Evolutionary conservation across 2,329 filamentous ascomycete genomes (phyloP), one percentile per base, ranked within the genome.

Genomic region (Cladosporium sp.): DNA sequence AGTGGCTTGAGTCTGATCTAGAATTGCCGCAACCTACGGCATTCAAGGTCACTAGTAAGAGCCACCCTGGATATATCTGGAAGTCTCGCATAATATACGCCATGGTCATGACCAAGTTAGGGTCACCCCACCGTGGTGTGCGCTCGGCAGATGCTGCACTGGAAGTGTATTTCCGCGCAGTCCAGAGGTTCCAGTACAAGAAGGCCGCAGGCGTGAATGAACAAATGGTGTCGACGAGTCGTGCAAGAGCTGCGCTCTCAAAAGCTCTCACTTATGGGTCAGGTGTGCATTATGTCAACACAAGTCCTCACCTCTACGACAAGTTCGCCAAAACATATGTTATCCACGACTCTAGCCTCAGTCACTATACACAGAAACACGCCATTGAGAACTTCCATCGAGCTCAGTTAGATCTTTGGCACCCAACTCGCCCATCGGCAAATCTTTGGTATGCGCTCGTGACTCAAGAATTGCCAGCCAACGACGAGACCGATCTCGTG

Each of bases 1-100:
- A 68, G 14, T 70, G 67, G 66, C 38, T 72, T 1, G 55, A 65
- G 3, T 40, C 65, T 12, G 68, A 70, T 52, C 7, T 56, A 30
- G 42, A 49, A 39, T 4, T 49, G 20, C 42, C 54, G 15, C 51
- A 36, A 17, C 28, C 51, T 25, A n/a, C 14, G 2, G 5, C 28
- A 17, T 25, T 38, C n/a, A 25, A 28, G 7, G 14, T 20, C 22
- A 28, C 30, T n/a, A 47, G 30, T 3, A 60, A 43, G 17, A 38
- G 5, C 50, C 30, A 60, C 7, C 37, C 61, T 36, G 39, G 25
- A 15, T 64, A 64, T 54, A 55, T 60, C 9, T 69, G 67, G 67
- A 63, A 65, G 38, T 61, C 64, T 12, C 61, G 61, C 15, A 19
- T 69, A 1, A 51, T 69, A 8, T 39, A 51, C 11, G 47, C 47